Percentiles rank a stretch among this genome's conserved stretches.
Conservation (phyloP, 2,329 filamentous ascomycete genomes). For the Camillea tinctor region DNA sequence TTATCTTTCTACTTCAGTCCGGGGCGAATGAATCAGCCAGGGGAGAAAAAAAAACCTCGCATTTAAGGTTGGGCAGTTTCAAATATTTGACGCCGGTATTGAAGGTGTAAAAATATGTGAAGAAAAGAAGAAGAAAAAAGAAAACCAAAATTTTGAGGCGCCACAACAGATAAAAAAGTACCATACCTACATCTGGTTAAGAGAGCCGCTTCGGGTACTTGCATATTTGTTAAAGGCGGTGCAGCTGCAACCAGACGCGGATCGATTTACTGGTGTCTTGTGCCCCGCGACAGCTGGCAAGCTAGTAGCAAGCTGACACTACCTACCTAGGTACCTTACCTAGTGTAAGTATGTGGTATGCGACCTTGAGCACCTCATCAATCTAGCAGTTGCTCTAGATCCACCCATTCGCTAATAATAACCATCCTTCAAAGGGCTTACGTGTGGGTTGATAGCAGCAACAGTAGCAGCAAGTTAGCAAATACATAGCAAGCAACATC, state of each 20-base stretch:
- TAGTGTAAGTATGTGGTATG: too few species aligned
- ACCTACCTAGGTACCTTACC: too few species aligned
- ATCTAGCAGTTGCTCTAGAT: constrained; percentile 8
- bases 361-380: constrained; percentile 5
- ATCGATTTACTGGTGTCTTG: neutral
- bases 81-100: constrained; percentile 34
- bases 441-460: constrained; percentile 17
- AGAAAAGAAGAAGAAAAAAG: constrained; percentile 40
- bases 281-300: constrained; percentile 18
- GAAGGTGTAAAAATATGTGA: constrained; percentile 50
- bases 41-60: constrained; percentile 23
- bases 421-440: constrained; percentile 17
- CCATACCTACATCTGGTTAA: constrained; percentile 7
- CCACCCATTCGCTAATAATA: constrained; percentile 4
- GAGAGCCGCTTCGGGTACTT: neutral
- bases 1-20: constrained; percentile 54
- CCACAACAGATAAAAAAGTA: constrained; percentile 4
- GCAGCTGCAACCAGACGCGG: constrained; percentile 5
- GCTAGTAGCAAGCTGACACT: neutral
- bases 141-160: constrained; percentile 24
- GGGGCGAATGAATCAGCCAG: constrained; percentile 46
- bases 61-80: constrained; percentile 25
- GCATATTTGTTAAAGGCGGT: neutral
- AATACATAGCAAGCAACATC: too few species aligned
- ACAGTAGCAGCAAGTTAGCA: too few species aligned